A percentile compares a stretch with the other conserved stretches of the same genome.
Conservation (phyloP, 352 stramenopile genomes). For the Pseudoperonospora humuli region DNA sequence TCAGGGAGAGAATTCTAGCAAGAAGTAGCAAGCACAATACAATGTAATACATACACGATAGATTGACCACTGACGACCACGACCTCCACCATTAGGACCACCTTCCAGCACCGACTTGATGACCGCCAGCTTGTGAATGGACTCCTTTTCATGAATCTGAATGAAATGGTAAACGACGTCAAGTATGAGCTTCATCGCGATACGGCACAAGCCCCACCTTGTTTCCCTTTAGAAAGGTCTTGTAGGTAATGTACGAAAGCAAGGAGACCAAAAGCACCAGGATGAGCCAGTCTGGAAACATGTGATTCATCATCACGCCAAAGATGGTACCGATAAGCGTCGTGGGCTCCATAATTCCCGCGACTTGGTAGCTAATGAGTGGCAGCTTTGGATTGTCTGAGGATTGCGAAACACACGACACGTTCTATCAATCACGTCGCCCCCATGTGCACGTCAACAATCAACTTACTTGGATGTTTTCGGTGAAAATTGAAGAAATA, state of each 20-base stretch:
- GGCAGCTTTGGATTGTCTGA: constrained; percentile 78
- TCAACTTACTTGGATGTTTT: constrained; percentile 82
- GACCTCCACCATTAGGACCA: constrained; percentile 30
- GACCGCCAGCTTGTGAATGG: constrained; percentile 26
- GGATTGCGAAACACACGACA: not conserved
- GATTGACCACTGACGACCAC: constrained; percentile 55
- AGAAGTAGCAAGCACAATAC: not conserved
- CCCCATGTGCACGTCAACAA: not conserved
- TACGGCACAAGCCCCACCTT: constrained; percentile 27
- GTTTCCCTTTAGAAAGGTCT: constrained; percentile 60
- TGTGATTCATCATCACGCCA: constrained; percentile 77
- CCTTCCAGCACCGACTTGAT: constrained; percentile 52
- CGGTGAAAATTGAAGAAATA: constrained; percentile 91
- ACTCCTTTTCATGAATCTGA: constrained; percentile 58
- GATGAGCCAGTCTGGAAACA: constrained; percentile 81
- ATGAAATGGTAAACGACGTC: not conserved
- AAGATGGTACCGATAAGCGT: constrained; percentile 75
- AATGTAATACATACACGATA: constrained; percentile 49
- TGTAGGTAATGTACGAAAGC: constrained; percentile 70
- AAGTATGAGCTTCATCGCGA: not conserved
- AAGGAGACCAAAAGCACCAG: constrained; percentile 65
- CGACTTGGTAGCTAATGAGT: constrained; percentile 97
- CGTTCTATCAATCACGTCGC: constrained; percentile 3
- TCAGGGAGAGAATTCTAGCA: not conserved
- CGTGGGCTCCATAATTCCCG: constrained; percentile 97